phyloP scores from a whole-genome alignment of 495 filamentous ascomycete species.

The Pyrenula massariospora region DNA sequence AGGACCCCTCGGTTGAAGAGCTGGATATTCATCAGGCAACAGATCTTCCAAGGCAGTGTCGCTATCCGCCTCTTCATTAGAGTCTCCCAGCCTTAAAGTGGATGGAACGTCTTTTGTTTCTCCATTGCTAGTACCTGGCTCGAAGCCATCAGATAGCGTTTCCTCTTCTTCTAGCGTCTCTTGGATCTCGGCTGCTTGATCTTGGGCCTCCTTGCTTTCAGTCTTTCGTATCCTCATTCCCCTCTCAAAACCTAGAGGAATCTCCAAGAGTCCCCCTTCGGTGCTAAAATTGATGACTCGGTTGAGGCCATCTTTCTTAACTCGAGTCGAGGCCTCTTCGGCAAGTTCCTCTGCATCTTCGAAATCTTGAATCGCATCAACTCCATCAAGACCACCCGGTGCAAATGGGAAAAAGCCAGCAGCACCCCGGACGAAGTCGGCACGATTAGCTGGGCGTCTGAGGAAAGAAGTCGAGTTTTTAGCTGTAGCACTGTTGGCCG shows the following conservation, averaged over 20 bases:
- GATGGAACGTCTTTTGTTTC: constrained; percentile 8
- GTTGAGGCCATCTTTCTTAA: constrained; percentile 43
- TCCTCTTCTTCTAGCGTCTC: constrained; percentile 61
- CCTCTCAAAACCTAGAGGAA: constrained; percentile 71
- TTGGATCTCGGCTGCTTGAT: constrained; percentile 61
- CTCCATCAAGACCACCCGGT: constrained; percentile 78
- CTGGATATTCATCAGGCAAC: constrained; percentile 87
- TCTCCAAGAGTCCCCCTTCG: constrained; percentile 68
- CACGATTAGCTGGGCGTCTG: constrained; percentile 74
- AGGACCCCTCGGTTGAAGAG: constrained; percentile 70
- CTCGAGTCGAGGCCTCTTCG: constrained; percentile 30
- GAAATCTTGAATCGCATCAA: constrained; percentile 67
- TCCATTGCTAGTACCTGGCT: neutral
- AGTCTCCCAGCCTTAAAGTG: constrained; percentile 11
- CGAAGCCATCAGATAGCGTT: constrained; percentile 3
- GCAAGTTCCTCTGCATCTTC: constrained; percentile 49
- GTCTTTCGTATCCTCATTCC: constrained; percentile 65
- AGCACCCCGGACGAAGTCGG: constrained; percentile 89
- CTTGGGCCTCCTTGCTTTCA: constrained; percentile 39
- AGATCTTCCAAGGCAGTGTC: constrained; percentile 45
- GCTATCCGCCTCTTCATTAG: constrained; percentile 64
- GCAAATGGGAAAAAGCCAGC: constrained; percentile 95
- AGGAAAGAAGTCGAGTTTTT: constrained; percentile 92
- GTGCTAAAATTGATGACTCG: constrained; percentile 69
- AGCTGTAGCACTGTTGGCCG: constrained; percentile 78